phyloP scores from a whole-genome alignment of 2,329 filamentous ascomycete genomes.

The Aspergillus carbonarius region DNA sequence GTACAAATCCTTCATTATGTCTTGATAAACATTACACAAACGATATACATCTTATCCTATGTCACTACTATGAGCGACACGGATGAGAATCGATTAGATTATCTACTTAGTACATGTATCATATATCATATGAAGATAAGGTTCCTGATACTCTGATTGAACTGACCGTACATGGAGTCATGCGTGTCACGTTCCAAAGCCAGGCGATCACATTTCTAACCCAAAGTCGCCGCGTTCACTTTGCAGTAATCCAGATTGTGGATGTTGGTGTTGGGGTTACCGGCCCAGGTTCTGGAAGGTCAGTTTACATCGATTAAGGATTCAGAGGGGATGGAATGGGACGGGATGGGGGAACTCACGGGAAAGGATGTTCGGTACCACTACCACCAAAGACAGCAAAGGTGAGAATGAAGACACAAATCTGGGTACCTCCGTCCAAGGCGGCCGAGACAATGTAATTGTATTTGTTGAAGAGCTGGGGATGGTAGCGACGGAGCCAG shows the following conservation, averaged over 20 bases:
- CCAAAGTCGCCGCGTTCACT: neutral
- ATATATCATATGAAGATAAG: no score
- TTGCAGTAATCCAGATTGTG: constrained; percentile 7
- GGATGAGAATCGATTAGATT: no score
- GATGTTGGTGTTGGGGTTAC: neutral
- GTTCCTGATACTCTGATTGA: no score
- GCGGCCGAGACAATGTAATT: constrained; percentile 11
- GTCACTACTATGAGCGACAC: no score
- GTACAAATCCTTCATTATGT: no score
- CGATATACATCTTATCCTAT: no score
- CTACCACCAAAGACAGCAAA: constrained; percentile 12
- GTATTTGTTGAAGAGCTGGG: constrained; percentile 9
- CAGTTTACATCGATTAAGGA: neutral
- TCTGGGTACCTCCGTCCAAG: constrained; percentile 7
- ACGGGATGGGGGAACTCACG: neutral
- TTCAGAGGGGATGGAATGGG: neutral
- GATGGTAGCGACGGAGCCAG: constrained; percentile 8
- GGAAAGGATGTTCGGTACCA: constrained; percentile 8
- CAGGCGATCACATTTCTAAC: no score
- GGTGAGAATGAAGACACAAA: constrained; percentile 10
- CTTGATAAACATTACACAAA: no score
- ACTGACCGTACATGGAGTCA: no score
- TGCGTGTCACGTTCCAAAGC: neutral
- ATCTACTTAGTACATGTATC: no score
- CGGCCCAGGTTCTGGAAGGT: neutral